A percentile compares a stretch with the other conserved stretches of the same genome.
phyloP scores from a whole-genome alignment of 495 filamentous ascomycete species.

The Neurospora sublineolata region DNA sequence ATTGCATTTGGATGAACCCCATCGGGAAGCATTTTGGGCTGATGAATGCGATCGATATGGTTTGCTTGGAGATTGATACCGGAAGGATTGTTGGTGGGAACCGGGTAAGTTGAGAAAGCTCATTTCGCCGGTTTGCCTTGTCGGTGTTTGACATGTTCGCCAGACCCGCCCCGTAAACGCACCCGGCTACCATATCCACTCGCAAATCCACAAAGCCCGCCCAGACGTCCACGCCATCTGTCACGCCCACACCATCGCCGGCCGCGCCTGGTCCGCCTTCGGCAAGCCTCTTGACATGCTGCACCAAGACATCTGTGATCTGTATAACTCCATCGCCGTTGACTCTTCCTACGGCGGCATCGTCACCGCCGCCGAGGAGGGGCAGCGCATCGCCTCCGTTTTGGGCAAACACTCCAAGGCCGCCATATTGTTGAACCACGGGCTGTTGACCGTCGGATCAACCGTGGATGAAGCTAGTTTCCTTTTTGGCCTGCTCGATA shows the following conservation, averaged over 20 bases:
- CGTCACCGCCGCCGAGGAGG: conserved; percentile 40
- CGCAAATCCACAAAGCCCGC: conserved; percentile 42
- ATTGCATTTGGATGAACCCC: conserved; percentile 59
- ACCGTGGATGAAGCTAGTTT: conserved; percentile 47
- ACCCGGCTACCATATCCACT: conserved; percentile 60
- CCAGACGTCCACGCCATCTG: conserved; percentile 43
- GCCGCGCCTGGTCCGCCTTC: conserved; percentile 43
- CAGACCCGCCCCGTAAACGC: conserved; percentile 40
- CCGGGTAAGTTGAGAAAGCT: not conserved
- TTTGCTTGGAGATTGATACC: conserved; percentile 42
- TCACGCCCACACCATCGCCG: conserved; percentile 43
- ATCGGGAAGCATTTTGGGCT: conserved; percentile 46
- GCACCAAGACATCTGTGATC: conserved; percentile 43
- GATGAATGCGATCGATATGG: conserved; percentile 40
- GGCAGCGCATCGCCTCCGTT: conserved; percentile 36
- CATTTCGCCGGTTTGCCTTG: not conserved
- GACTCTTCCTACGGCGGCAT: conserved; percentile 46
- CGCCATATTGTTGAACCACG: conserved; percentile 44
- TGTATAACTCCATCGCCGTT: conserved; percentile 40
- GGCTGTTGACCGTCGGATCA: conserved; percentile 39
- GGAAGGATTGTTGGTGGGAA: conserved; percentile 42
- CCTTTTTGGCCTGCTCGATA: conserved; percentile 40
- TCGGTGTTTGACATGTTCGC: not conserved
- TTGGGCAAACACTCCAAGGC: conserved; percentile 35
- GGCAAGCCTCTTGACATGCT: conserved; percentile 47